These are phyloP conservation scores for Myrica gale DNA, from an alignment of 306 rosid species.

Conservation along the genomic window DNA sequence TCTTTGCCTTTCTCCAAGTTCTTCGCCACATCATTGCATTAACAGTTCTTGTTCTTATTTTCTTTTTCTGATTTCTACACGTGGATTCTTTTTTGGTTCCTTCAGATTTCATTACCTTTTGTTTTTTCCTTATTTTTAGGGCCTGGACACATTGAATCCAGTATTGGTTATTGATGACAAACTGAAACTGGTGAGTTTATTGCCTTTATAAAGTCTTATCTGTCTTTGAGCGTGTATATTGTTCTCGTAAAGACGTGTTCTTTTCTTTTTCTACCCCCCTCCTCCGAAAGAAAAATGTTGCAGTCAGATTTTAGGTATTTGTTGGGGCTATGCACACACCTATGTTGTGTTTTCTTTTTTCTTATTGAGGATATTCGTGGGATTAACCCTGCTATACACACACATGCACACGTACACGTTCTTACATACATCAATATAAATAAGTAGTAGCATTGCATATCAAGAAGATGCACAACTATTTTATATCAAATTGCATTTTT, in stretches of 20 bases:
- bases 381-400: no score
- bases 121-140: conserved; percentile 43
- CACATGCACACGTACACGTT: no score
- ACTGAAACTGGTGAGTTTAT: conserved; percentile 61
- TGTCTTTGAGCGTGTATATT: neutral
- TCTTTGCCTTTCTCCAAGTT: neutral
- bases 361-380: neutral
- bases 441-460: no score
- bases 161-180: conserved; percentile 58
- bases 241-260: neutral
- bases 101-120: conserved; percentile 22
- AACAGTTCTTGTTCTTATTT: neutral
- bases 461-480: no score
- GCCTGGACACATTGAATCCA: conserved; percentile 74
- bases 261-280: neutral
- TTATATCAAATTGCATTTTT: neutral
- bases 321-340: no score
- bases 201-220: neutral
- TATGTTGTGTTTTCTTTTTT: neutral
- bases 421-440: no score
- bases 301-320: no score
- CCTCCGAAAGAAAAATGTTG: neutral
- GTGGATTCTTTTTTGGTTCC: neutral
- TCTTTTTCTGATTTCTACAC: neutral
- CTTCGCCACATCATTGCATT: neutral